Evolutionary conservation across 805 yeast genomes (phyloP), one percentile per base, ranked within the genome.

Genomic region (Candida sonorensis): DNA sequence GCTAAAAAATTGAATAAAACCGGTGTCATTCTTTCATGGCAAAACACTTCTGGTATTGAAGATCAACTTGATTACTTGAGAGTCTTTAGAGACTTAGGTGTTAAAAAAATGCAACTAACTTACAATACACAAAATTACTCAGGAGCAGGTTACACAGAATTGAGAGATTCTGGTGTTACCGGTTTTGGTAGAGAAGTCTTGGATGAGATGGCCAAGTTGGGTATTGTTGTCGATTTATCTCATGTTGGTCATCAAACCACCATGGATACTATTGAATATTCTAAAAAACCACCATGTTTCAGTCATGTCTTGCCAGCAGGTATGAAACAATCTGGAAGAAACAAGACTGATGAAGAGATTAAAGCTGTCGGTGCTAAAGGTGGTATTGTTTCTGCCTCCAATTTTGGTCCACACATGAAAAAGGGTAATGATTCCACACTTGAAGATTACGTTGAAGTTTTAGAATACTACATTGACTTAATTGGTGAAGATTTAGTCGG

Each of bases 401-500:
- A 38, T 30, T 40, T 43, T 32, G 47, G 45, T 10, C 47, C 45
- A 11, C 44, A 43, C 23, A 43, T 43, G 47, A 33, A 31, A 20
- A 40, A 29, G 24, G 47, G 47, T 13, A 43, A 50, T 27, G 53
- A 48, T 19, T 46, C 54, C 4, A 62, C 67, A 10, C 58, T 68
- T 23, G 67, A 64, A 7, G 71, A 66, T 35, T 71, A 67, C 7
- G 69, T 62, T 3, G 61, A 54, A 31, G 72, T 67, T 45, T 52
- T 66, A 17, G 46, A 54, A 27, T 57, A 68, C 42, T 53, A 64
- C 17, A 62, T 64, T 20, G 49, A 59, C 13, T 40, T 62, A 7
- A 55, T 65, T 19, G 73, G 73, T 2, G 67, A 69, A 67, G 67
- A 63, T 20, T 65, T 64, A 37, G 70, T 68, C 26, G 73, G 73